Evolutionary conservation across 768 basidiomycete species (phyloP), one percentile per base, ranked within the genome.

Genomic region (Albatrellus ellisii): DNA sequence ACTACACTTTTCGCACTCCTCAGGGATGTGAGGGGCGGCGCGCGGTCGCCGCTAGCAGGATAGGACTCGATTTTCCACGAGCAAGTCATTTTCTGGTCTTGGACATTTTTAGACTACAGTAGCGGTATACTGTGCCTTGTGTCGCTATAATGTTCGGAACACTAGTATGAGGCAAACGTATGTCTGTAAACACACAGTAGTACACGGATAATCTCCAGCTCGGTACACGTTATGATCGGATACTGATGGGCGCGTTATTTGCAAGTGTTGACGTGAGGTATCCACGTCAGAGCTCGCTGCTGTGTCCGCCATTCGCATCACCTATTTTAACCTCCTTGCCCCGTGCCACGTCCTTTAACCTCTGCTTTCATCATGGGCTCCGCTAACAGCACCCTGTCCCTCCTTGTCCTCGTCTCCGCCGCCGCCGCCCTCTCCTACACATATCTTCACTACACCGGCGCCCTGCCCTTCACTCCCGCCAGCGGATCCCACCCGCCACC

Each of bases 351-450:
- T 15, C 28, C 32, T 33, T 39, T 31, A 28, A 26, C 12, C n/a
- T 27, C 36, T 31, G 17, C 32, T 18, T 44, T 36, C 29, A 3
- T 7, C 29, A 72, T 72, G 72, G 71, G 72, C 34, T 62, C 66
- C 17, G 51, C 66, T 40, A 64, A 68, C 44, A 73, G 72, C 46
- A 55, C 59, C 28, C 39, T 72, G 10, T 55, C 66, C 15, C 42
- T 65, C 17, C 65, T 72, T 49, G 46, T 57, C 31, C 56, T 62
- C 22, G 22, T 67, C 32, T 61, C 67, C 11, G 54, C 57, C 31
- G 61, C 60, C 33, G 65, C 66, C 39, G 63, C 64, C 14, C 54
- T 69, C 34, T 65, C 62, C 4, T 49, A 66, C 17, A 65, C 66
- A 21, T 68, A 69, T 48, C 28, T 50, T 34, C 48, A 49, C 11